Evolutionary conservation across 768 basidiomycete species (phyloP).

Genomic region (Pseudohyphozyma bogoriensis): DNA sequence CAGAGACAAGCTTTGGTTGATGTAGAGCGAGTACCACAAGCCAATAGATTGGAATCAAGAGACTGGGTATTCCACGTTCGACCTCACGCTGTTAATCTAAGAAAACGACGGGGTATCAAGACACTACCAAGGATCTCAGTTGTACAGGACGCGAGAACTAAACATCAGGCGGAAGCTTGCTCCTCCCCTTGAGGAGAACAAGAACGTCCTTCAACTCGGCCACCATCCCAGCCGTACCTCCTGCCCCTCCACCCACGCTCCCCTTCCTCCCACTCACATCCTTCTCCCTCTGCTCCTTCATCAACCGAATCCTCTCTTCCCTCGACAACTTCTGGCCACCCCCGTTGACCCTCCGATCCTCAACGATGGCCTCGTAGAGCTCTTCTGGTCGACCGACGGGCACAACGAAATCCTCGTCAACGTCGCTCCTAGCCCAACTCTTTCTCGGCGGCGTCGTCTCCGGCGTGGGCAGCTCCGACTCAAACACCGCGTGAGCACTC

Average conservation of each 20-base stretch:
- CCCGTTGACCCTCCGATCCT: background rate
- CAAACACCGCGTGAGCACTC: background rate
- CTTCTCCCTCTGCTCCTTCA: conserved; percentile 15
- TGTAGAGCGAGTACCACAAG: no score
- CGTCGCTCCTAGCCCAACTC: background rate
- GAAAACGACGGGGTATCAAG: background rate
- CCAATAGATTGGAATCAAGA: no score
- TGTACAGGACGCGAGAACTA: background rate
- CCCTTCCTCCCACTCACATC: background rate
- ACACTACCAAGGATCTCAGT: no score
- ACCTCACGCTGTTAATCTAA: no score
- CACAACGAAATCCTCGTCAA: background rate
- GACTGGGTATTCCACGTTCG: no score
- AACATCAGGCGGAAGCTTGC: background rate
- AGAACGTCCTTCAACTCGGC: conserved; percentile 21
- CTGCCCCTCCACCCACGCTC: conserved; percentile 1
- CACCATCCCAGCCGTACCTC: conserved; percentile 6
- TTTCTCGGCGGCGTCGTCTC: background rate
- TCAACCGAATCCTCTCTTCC: conserved; percentile 20
- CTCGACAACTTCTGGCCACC: conserved; percentile 4
- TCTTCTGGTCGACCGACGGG: background rate
- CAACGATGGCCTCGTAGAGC: conserved; percentile 24
- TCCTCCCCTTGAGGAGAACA: background rate
- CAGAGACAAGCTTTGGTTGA: no score
- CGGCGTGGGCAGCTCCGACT: background rate